Conservation (phyloP, 116 monocot species). For the Zostera marina region DNA sequence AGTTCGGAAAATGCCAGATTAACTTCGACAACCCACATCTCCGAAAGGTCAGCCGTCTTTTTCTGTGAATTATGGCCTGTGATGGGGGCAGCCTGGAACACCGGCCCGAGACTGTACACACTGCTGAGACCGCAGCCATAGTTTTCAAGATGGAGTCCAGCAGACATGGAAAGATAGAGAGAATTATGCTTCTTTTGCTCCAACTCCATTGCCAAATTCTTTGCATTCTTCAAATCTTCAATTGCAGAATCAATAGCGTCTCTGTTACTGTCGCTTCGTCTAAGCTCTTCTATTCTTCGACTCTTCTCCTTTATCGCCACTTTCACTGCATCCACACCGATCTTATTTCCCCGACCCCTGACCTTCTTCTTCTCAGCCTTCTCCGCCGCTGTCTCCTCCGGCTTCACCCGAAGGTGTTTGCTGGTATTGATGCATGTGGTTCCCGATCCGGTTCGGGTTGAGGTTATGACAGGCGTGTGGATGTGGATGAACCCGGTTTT, state of each 20-base stretch:
- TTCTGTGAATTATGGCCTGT: constrained; percentile 11
- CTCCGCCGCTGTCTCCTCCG: constrained; percentile 10
- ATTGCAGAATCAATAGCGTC: constrained; percentile 46
- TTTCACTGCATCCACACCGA: constrained; percentile 31
- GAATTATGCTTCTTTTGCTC: constrained; percentile 23
- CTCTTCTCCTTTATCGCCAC: constrained; percentile 50
- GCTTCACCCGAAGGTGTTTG: constrained; percentile 12
- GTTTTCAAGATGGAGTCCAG: constrained; percentile 57
- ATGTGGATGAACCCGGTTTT: constrained; percentile 54
- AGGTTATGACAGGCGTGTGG: constrained; percentile 68
- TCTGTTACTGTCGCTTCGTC: constrained; percentile 56
- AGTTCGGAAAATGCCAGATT: constrained; percentile 62
- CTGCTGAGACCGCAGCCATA: constrained; percentile 65
- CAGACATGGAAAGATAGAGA: constrained; percentile 27
- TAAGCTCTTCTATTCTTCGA: constrained; percentile 48
- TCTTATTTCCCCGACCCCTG: constrained; percentile 4
- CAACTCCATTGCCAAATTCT: constrained; percentile 39
- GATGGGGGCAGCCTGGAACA: constrained; percentile 31
- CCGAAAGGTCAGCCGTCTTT: constrained; percentile 28
- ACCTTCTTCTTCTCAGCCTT: constrained; percentile 1
- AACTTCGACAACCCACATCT: constrained; percentile 58
- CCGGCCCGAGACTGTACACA: constrained; percentile 61
- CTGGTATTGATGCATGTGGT: constrained; percentile 16
- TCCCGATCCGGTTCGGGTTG: constrained; percentile 3
- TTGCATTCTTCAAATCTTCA: constrained; percentile 46